A percentile compares a stretch with the other conserved stretches of the same genome.
phyloP scores from a whole-genome alignment of 495 filamentous ascomycete species.

The Tuber brumale region DNA sequence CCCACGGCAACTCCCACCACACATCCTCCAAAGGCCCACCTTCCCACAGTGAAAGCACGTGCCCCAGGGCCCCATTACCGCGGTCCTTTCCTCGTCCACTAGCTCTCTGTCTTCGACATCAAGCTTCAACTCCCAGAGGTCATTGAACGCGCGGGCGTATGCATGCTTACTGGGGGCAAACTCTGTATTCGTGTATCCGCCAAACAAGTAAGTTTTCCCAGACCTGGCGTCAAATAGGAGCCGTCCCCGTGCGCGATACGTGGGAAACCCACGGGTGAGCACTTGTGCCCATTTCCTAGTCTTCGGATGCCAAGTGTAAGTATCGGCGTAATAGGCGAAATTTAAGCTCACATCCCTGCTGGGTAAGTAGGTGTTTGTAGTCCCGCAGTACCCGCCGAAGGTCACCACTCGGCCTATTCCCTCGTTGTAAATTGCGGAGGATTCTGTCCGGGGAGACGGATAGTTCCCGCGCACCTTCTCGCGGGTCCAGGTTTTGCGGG shows the following conservation, averaged over 20 bases:
- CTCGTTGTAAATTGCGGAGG: constrained; percentile 22
- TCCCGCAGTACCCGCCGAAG: constrained; percentile 32
- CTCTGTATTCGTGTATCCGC: constrained; percentile 32
- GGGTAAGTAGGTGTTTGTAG: constrained; percentile 30
- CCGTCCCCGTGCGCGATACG: constrained; percentile 26
- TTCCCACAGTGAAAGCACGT: constrained; percentile 31
- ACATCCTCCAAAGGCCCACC: constrained; percentile 35
- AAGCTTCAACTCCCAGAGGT: constrained; percentile 34
- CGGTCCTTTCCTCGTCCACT: constrained; percentile 29
- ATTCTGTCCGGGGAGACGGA: constrained; percentile 31
- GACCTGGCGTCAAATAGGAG: constrained; percentile 22
- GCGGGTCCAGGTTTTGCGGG: constrained; percentile 25
- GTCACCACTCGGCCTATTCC: constrained; percentile 12
- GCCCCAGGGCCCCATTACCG: constrained; percentile 35
- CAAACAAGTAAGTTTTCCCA: constrained; percentile 28
- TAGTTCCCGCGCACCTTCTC: constrained; percentile 32
- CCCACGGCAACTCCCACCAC: constrained; percentile 31
- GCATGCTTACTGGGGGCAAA: constrained; percentile 29
- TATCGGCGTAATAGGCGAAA: constrained; percentile 33
- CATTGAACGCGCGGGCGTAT: constrained; percentile 26
- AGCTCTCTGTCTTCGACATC: constrained; percentile 31
- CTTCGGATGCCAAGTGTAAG: constrained; percentile 26
- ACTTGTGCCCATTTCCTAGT: constrained; percentile 28
- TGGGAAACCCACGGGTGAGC: constrained; percentile 30
- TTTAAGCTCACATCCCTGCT: constrained; percentile 23